These are phyloP conservation scores for Solanum etuberosum DNA, from an alignment of 257 asterid genomes.

Conservation along the genomic window DNA sequence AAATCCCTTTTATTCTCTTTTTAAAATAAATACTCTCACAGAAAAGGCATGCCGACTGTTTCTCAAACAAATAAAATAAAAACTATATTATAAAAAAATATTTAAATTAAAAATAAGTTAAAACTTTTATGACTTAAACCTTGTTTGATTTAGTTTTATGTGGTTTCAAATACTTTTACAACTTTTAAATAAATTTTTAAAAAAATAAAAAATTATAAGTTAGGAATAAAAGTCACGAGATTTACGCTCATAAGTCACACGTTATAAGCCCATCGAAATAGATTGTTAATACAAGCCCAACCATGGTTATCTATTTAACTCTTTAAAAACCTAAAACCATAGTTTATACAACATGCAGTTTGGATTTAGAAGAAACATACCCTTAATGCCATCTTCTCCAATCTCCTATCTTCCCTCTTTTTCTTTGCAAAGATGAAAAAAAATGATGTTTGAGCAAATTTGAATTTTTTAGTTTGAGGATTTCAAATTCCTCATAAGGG, in stretches of 20 bases:
- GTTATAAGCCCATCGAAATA: not conserved
- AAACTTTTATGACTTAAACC: not conserved
- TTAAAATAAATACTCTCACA: not conserved
- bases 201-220: no score
- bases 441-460: not conserved
- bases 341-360: not conserved
- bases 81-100: no score
- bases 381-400: not conserved
- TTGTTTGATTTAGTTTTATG: not conserved
- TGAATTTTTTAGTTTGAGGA: not conserved
- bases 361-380: not conserved
- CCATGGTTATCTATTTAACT: not conserved
- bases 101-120: no score
- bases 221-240: not conserved
- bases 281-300: not conserved
- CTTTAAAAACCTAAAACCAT: not conserved
- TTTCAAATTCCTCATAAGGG: not conserved
- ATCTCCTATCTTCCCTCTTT: not conserved
- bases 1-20: not conserved
- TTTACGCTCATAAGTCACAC: not conserved
- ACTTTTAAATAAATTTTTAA: no score
- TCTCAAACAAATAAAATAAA: not conserved
- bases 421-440: not conserved
- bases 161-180: no score
- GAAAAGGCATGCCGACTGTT: not conserved